Base-by-base conservation (phyloP, 345 rosid species). In the Leavenworthia alabamica region DNA sequence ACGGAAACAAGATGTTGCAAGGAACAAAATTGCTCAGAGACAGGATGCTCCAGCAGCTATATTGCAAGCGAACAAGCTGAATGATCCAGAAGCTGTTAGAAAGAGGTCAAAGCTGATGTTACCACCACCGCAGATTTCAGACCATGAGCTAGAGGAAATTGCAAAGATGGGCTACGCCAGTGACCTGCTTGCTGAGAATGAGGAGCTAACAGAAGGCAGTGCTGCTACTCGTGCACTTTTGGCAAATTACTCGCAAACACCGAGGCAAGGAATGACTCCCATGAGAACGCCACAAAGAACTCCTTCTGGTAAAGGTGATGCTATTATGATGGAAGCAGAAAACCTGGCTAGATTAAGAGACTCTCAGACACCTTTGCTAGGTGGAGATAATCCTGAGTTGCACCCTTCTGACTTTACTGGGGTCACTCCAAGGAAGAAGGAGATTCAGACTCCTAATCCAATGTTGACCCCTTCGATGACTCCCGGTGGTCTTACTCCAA, bases 361-460 rank as follows among this genome's bases (percentile, higher is more conserved):
- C 75, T 94, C 99, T 41, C 97, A 90, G 73, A 94, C 99, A 44
- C 97, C 99, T 63, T 76, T 94, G 57, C 69, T 94, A 19, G 99
- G 99, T 39, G 99, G 99, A 43, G 95, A 94, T 29, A 94, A 94
- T 68, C 99, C 99, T 43, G 97, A 94, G 60, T 76, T 94, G 81
- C 99, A 94, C 71, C 97, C 97, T 75, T 94, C 99, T 47, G 99
- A 94, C 72, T 94, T 94, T 69, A 86, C 99, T 0, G 99, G 99
- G 57, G 97, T 94, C 64, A 94, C 99, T 54, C 99, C 97, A 14
- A 90, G 75, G 80, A 94, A 75, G 64, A 83, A 68, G 59, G 96
- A 90, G 63, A 78, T 86, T 53, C 95, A 88, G 75, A 94, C 99
- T 1, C 99, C 99, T 52, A 90, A 94, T 56, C 90, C 88, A 10